Conservation (phyloP, 805 yeast species). For the Ascoidea asiatica region DNA sequence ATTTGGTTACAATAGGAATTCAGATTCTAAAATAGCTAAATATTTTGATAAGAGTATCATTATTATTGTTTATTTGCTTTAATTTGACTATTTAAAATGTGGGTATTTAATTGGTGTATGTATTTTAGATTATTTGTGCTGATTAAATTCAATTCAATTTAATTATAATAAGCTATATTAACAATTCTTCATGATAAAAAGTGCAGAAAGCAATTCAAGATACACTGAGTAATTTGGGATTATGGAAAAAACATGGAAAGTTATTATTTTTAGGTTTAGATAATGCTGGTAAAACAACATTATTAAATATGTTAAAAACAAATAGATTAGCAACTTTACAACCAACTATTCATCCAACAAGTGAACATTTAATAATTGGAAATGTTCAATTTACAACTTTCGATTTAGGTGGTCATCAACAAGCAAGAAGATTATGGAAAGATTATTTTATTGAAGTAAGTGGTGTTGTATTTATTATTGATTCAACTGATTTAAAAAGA, state of each 20-base stretch:
- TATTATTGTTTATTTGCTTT: too few relatives aligned
- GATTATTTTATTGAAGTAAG: slow-evolving; percentile 99
- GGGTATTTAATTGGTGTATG: slow-evolving; percentile 34
- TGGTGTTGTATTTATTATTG: slow-evolving; percentile 93
- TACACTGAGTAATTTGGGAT: slow-evolving; percentile 5
- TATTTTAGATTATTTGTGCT: too few relatives aligned
- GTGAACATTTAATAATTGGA: slow-evolving; percentile 95
- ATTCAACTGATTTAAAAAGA: slow-evolving; percentile 94
- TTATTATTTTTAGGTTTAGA: slow-evolving; percentile 91
- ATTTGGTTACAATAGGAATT: too few relatives aligned
- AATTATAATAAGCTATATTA: too few relatives aligned
- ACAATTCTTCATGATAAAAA: not conserved
- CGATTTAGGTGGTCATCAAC: slow-evolving; percentile 97
- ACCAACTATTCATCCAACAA: slow-evolving; percentile 97
- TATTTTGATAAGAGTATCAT: too few relatives aligned
- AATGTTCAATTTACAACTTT: slow-evolving; percentile 94
- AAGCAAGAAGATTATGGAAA: slow-evolving; percentile 98
- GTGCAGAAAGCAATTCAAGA: slow-evolving; percentile 1
- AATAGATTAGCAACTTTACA: slow-evolving; percentile 96
- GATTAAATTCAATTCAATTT: too few relatives aligned
- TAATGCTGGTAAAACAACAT: slow-evolving; percentile 94
- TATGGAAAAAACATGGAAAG: slow-evolving; percentile 93
- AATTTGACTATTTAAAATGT: slow-evolving; percentile 21
- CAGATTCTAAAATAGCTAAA: too few relatives aligned
- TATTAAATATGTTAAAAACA: slow-evolving; percentile 76